These are phyloP conservation scores for Truncatella angustata DNA, from an alignment of 2,329 filamentous ascomycete species.

Conservation along the genomic window DNA sequence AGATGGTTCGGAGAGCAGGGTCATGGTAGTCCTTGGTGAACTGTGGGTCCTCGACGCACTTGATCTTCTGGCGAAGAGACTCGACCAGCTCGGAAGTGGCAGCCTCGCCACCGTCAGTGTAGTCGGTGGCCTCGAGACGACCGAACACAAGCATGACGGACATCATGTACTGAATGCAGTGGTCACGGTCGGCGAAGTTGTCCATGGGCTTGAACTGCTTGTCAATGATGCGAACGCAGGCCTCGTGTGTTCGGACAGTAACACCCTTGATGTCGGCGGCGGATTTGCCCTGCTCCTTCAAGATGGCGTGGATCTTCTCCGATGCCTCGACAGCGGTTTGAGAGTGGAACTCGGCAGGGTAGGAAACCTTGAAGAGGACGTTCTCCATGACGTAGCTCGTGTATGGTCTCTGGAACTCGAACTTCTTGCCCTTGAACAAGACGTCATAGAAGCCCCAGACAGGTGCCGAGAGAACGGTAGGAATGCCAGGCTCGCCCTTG, in stretches of 20 bases:
- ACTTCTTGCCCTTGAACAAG: slow-evolving; percentile 92
- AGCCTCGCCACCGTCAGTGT: slow-evolving; percentile 88
- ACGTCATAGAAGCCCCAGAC: slow-evolving; percentile 99
- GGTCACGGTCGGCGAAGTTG: slow-evolving; percentile 99
- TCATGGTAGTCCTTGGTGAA: slow-evolving; percentile 97
- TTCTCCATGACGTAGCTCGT: slow-evolving; percentile 99
- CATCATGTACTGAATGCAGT: slow-evolving; percentile 99
- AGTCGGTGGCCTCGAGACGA: slow-evolving; percentile 89
- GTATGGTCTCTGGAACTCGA: slow-evolving; percentile 93
- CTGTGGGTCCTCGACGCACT: slow-evolving; percentile 92
- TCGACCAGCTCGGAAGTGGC: slow-evolving; percentile 88
- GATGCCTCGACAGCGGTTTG: slow-evolving; percentile 97
- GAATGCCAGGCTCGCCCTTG: slow-evolving; percentile 86
- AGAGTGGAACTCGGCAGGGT: slow-evolving; percentile 98
- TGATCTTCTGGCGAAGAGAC: slow-evolving; percentile 87
- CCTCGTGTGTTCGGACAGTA: slow-evolving; percentile 95
- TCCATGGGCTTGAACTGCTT: slow-evolving; percentile 99
- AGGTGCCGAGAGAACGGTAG: slow-evolving; percentile 88
- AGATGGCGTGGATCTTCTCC: slow-evolving; percentile 79
- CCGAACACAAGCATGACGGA: slow-evolving; percentile 94
- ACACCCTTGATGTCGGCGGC: slow-evolving; percentile 91
- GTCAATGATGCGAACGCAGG: slow-evolving; percentile 98
- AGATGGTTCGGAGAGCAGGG: slow-evolving; percentile 89
- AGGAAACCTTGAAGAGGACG: slow-evolving; percentile 99
- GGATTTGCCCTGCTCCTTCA: slow-evolving; percentile 82